Evolutionary conservation across 805 yeast species (phyloP).

Genomic region (Starmerella floris): DNA sequence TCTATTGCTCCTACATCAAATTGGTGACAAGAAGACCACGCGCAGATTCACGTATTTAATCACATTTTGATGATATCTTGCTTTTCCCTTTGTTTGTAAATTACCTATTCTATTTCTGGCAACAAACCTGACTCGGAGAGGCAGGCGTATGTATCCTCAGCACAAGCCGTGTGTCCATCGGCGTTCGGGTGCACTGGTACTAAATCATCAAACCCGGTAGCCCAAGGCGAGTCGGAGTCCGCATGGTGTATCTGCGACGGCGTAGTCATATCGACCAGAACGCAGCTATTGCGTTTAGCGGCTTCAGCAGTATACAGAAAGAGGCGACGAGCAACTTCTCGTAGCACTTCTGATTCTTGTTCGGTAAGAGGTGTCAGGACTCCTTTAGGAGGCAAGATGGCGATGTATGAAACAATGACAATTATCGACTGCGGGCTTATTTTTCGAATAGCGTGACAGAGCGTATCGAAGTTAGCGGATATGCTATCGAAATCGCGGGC

Average conservation of each 20-base stretch:
- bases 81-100: background rate
- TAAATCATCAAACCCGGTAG: background rate
- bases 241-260: constrained; percentile 5
- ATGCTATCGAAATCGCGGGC: constrained; percentile 1
- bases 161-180: constrained; percentile 5
- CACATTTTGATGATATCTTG: background rate
- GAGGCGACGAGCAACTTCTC: constrained; percentile 4
- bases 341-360: constrained; percentile 1
- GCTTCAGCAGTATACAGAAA: constrained; percentile 2
- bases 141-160: background rate
- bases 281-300: background rate
- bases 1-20: too few relatives aligned
- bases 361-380: constrained; percentile 4
- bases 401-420: constrained; percentile 6
- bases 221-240: constrained; percentile 3
- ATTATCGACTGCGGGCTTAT: constrained; percentile 4
- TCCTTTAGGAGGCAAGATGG: constrained; percentile 2
- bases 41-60: background rate
- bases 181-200: constrained; percentile 8
- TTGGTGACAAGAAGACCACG: too few relatives aligned
- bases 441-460: background rate
- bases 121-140: background rate
- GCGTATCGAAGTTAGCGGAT: background rate
- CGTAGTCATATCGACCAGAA: constrained; percentile 6
- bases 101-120: too few relatives aligned